These are phyloP conservation scores for Neophaeococcomyces mojaviensis DNA, from an alignment of 2,329 filamentous ascomycete genomes.

Conservation along the genomic window DNA sequence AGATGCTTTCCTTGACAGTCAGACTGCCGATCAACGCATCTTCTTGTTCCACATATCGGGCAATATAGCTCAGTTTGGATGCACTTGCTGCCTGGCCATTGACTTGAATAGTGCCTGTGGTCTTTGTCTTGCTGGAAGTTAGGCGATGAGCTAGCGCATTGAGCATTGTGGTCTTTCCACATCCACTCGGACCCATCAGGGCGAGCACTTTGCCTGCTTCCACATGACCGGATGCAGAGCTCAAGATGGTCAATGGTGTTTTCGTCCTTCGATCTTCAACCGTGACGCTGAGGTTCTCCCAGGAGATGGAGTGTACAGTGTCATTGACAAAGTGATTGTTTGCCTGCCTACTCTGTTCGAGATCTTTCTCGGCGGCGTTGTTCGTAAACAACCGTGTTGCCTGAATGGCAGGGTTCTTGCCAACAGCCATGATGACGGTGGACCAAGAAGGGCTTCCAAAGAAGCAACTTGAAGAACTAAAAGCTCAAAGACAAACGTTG, in stretches of 20 bases:
- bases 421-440: too few species aligned
- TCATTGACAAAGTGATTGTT: constrained; percentile 57
- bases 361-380: too few species aligned
- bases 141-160: constrained; percentile 75
- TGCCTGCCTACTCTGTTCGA: too few species aligned
- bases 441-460: too few species aligned
- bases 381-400: too few species aligned
- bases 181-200: constrained; percentile 68
- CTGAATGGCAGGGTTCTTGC: too few species aligned
- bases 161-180: constrained; percentile 76
- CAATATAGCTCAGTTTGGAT: constrained; percentile 61
- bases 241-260: constrained; percentile 55
- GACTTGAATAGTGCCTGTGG: constrained; percentile 54
- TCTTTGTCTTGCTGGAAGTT: too few species aligned
- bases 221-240: constrained; percentile 57
- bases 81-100: constrained; percentile 47
- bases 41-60: constrained; percentile 82
- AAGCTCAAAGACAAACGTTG: too few species aligned
- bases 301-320: constrained; percentile 57
- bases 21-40: constrained; percentile 75
- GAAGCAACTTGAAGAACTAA: too few species aligned
- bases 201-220: constrained; percentile 61
- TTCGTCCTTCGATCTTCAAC: constrained; percentile 66
- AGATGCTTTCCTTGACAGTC: constrained; percentile 70
- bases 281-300: constrained; percentile 59